phyloP scores from a whole-genome alignment of 495 filamentous ascomycete genomes.

The Aspergillus diversus region DNA sequence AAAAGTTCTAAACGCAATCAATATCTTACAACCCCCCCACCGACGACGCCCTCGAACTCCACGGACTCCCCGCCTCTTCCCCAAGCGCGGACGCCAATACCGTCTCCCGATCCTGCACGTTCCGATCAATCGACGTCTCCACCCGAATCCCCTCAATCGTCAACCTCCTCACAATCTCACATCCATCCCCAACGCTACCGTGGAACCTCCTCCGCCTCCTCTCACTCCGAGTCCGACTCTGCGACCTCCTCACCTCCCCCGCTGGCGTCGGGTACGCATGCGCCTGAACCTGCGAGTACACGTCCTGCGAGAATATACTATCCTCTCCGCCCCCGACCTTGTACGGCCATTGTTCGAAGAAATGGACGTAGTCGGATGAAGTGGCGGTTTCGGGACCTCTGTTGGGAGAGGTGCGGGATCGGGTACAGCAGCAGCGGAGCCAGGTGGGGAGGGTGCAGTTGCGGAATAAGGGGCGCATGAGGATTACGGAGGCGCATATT shows the following conservation, averaged over 20 bases:
- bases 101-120: slow-evolving; percentile 13
- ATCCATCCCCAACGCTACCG: too few relatives aligned
- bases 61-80: not conserved
- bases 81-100: not conserved
- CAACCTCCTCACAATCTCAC: not conserved
- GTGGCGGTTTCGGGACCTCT: not conserved
- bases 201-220: too few relatives aligned
- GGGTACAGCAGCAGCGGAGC: not conserved
- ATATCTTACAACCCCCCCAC: not conserved
- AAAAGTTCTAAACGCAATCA: too few relatives aligned
- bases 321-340: not conserved
- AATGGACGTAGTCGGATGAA: not conserved
- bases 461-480: slow-evolving; percentile 33
- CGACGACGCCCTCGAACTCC: not conserved
- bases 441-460: slow-evolving; percentile 9
- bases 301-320: slow-evolving; percentile 3
- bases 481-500: slow-evolving; percentile 50
- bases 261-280: slow-evolving; percentile 1
- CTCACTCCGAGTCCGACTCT: not conserved
- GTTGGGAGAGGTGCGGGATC: slow-evolving; percentile 1
- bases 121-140: slow-evolving; percentile 12
- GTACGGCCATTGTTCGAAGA: slow-evolving; percentile 4
- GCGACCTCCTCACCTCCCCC: not conserved
- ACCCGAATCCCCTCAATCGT: slow-evolving; percentile 16
- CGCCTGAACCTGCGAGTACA: slow-evolving; percentile 5